Evolutionary conservation across 768 basidiomycete genomes (phyloP).

Genomic region (Rubroboletus satanas): DNA sequence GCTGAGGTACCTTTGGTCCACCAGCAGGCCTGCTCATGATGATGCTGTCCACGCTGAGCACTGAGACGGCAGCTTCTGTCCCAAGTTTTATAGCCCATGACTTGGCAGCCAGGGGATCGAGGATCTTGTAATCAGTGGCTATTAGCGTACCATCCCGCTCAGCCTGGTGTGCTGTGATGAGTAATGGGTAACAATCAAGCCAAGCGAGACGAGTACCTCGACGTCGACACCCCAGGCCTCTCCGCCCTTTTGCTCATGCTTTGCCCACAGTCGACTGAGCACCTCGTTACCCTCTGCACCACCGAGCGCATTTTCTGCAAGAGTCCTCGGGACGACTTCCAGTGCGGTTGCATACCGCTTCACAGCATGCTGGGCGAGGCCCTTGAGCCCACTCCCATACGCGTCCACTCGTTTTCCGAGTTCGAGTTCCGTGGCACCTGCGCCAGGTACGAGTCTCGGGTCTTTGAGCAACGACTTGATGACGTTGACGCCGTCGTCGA

Average conservation of each 20-base stretch:
- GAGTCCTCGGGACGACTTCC: conserved; percentile 87
- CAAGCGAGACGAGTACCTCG: conserved; percentile 51
- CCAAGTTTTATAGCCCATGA: conserved; percentile 88
- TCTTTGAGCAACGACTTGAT: conserved; percentile 93
- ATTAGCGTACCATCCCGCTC: conserved; percentile 76
- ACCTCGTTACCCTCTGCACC: conserved; percentile 93
- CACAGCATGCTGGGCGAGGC: conserved; percentile 90
- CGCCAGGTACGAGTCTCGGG: conserved; percentile 84
- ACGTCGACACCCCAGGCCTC: conserved; percentile 84
- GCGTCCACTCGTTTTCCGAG: conserved; percentile 79
- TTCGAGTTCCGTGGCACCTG: conserved; percentile 92
- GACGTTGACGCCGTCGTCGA: conserved; percentile 96
- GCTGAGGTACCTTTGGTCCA: conserved; percentile 83
- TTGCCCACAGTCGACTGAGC: conserved; percentile 83
- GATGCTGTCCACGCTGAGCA: conserved; percentile 94
- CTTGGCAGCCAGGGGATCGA: conserved; percentile 87
- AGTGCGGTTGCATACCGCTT: conserved; percentile 84
- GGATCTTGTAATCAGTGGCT: conserved; percentile 61
- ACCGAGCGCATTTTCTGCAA: conserved; percentile 93
- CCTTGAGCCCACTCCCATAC: conserved; percentile 85
- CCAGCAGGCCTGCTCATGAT: conserved; percentile 96
- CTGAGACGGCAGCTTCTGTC: conserved; percentile 85
- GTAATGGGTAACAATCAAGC: background rate
- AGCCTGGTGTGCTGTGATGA: conserved; percentile 40
- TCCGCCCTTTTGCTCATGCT: conserved; percentile 75